Evolutionary conservation across 176 grass and related monocot genomes (phyloP).

Genomic region (Areca catechu): DNA sequence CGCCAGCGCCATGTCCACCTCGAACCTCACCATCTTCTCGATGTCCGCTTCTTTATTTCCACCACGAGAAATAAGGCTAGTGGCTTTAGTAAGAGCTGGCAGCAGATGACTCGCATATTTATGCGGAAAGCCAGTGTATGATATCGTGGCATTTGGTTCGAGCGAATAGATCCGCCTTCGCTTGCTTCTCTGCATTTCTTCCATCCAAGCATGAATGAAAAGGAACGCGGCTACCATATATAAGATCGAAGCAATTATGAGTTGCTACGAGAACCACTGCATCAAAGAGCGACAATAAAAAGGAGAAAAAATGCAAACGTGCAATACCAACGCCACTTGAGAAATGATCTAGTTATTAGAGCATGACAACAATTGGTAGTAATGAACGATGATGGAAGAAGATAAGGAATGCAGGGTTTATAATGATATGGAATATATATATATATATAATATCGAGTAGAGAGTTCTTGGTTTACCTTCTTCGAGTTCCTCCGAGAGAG

Average conservation of each 20-base stretch:
- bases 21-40: conserved; percentile 3
- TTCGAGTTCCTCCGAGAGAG: not conserved
- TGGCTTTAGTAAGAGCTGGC: conserved; percentile 11
- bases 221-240: not conserved
- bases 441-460: not conserved
- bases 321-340: too few species aligned
- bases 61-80: not conserved
- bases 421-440: not conserved
- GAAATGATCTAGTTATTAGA: too few species aligned
- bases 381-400: not conserved
- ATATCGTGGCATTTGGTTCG: too few species aligned
- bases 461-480: not conserved
- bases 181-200: conserved; percentile 12
- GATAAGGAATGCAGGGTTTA: not conserved
- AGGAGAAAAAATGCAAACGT: not conserved
- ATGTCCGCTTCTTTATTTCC: not conserved
- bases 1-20: conserved; percentile 17
- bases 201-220: not conserved
- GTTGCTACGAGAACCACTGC: too few species aligned
- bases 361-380: too few species aligned
- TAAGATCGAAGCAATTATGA: not conserved
- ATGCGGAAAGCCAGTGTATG: not conserved
- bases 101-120: conserved; percentile 5
- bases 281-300: too few species aligned
- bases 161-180: not conserved